phyloP scores from a whole-genome alignment of 495 filamentous ascomycete genomes.

The Neurospora sp. region DNA sequence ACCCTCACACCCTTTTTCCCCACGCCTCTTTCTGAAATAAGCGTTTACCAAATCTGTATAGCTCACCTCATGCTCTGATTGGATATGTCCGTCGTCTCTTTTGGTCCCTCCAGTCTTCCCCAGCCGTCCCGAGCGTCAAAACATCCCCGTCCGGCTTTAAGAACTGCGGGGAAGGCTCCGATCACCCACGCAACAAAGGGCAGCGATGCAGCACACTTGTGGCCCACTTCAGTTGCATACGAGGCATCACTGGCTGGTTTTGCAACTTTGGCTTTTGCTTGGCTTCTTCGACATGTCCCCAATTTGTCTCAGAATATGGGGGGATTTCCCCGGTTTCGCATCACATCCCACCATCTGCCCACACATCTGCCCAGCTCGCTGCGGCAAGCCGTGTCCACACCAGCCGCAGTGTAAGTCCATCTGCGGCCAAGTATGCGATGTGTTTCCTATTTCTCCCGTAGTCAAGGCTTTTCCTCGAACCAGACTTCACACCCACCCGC shows the following conservation, averaged over 20 bases:
- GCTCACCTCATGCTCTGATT: constrained; percentile 17
- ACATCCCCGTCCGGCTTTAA: constrained; percentile 6
- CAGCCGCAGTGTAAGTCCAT: background rate
- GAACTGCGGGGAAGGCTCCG: constrained; percentile 14
- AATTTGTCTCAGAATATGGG: background rate
- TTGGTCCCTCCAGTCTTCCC: background rate
- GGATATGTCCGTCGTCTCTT: background rate
- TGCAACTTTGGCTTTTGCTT: background rate
- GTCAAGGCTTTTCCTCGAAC: background rate
- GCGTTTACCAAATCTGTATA: constrained; percentile 22
- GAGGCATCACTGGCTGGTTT: background rate
- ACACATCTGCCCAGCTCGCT: background rate
- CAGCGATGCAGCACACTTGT: constrained; percentile 5
- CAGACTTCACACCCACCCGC: background rate
- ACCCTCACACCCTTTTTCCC: constrained; percentile 6
- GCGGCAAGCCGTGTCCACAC: background rate
- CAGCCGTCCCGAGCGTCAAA: background rate
- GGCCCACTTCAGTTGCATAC: background rate
- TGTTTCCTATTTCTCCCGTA: background rate
- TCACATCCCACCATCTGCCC: background rate
- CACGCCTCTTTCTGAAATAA: constrained; percentile 4
- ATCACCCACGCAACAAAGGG: constrained; percentile 17
- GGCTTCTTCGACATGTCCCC: background rate
- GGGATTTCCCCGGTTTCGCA: background rate
- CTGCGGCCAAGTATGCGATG: background rate